These are phyloP conservation scores for Cruciata laevipes DNA, from an alignment of 257 asterid genomes.

Conservation along the genomic window DNA sequence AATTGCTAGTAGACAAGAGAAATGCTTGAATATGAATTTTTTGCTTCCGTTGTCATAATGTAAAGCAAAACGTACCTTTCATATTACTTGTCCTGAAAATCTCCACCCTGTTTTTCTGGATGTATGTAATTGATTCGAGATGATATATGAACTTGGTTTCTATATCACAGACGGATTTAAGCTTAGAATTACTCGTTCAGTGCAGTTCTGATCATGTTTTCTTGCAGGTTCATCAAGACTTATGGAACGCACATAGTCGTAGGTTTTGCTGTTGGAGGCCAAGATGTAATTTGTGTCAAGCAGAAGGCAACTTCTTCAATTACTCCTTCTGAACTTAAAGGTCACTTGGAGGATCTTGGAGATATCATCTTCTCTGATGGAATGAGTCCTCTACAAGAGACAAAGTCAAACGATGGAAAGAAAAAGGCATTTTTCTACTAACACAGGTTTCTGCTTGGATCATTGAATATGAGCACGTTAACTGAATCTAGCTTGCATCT, in stretches of 20 bases:
- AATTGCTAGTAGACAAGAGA: neutral
- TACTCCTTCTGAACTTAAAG: constrained; percentile 90
- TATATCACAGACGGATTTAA: neutral
- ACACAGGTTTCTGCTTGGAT: neutral
- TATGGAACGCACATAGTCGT: constrained; percentile 93
- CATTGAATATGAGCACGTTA: constrained; percentile 4
- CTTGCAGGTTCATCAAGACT: constrained; percentile 76
- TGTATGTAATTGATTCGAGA: neutral
- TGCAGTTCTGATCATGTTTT: constrained; percentile 21
- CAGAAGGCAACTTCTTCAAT: constrained; percentile 76
- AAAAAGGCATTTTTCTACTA: constrained; percentile 37
- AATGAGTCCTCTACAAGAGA: constrained; percentile 64
- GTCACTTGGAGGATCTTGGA: constrained; percentile 88
- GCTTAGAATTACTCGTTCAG: constrained; percentile 9
- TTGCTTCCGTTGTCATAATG: neutral
- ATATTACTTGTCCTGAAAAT: neutral
- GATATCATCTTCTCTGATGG: constrained; percentile 87
- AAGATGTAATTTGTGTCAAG: constrained; percentile 89
- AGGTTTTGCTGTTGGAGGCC: constrained; percentile 98
- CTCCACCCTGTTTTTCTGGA: neutral
- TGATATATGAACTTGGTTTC: neutral
- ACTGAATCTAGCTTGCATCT: constrained; percentile 15
- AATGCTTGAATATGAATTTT: neutral
- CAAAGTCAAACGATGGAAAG: constrained; percentile 46
- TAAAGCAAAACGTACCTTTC: too few species aligned